These are phyloP conservation scores for Lepiota brunneoincarnata DNA, from an alignment of 768 basidiomycete species.

Conservation along the genomic window DNA sequence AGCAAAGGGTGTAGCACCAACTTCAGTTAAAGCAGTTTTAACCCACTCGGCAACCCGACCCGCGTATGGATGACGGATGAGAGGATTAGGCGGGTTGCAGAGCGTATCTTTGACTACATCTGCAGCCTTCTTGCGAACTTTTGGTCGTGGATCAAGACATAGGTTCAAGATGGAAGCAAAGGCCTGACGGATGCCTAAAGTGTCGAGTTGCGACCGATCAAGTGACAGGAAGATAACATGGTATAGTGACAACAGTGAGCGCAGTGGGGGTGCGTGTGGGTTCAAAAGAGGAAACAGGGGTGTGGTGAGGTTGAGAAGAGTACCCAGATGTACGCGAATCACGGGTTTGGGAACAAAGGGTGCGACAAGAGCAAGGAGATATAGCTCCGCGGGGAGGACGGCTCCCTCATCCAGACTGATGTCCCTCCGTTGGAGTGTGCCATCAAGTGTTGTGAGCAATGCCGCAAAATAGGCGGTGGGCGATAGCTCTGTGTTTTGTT, in stretches of 20 bases:
- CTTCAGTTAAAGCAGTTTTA: constrained; percentile 61
- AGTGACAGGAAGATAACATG: constrained; percentile 66
- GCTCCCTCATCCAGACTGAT: constrained; percentile 59
- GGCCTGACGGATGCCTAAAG: constrained; percentile 66
- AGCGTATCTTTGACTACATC: constrained; percentile 83
- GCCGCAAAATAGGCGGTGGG: constrained; percentile 96
- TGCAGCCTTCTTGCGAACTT: constrained; percentile 88
- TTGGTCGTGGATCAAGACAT: constrained; percentile 85
- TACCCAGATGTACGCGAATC: constrained; percentile 70
- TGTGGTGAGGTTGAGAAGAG: constrained; percentile 69
- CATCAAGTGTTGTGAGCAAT: constrained; percentile 79
- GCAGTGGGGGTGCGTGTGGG: constrained; percentile 71
- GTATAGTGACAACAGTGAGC: constrained; percentile 83
- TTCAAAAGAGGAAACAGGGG: constrained; percentile 72
- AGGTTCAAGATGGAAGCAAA: constrained; percentile 85
- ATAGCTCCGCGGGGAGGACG: constrained; percentile 79
- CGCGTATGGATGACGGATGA: constrained; percentile 82
- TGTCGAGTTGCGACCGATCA: constrained; percentile 69
- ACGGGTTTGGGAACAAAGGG: constrained; percentile 82
- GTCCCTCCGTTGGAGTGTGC: constrained; percentile 63
- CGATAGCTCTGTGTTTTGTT: constrained; percentile 62
- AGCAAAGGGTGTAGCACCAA: constrained; percentile 56
- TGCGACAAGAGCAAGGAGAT: constrained; percentile 74
- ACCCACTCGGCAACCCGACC: constrained; percentile 81
- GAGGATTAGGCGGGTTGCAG: constrained; percentile 71